Evolutionary conservation across 1,139 yeast species (phyloP).

Genomic region (Yamadazyma oceani): DNA sequence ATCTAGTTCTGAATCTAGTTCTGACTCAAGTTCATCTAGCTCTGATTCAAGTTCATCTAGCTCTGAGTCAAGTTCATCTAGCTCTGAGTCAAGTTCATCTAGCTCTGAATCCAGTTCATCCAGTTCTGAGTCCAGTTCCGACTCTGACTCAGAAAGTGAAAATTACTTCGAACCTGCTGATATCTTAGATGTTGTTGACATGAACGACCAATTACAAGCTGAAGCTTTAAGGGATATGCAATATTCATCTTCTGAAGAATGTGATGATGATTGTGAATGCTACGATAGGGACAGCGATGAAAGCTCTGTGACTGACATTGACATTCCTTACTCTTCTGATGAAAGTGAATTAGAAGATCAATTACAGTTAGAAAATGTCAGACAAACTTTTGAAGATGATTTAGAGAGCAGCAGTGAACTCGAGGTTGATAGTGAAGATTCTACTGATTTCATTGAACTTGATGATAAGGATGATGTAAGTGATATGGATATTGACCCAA

Average conservation of each 20-base stretch:
- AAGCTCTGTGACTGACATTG: constrained; percentile 25
- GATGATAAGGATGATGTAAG: constrained; percentile 23
- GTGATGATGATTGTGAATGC: constrained; percentile 17
- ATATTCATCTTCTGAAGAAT: constrained; percentile 3
- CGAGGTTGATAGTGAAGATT: constrained; percentile 24
- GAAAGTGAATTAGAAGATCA: constrained; percentile 35
- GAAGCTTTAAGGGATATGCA: constrained; percentile 23
- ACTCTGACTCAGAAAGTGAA: constrained; percentile 5
- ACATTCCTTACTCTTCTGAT: constrained; percentile 33
- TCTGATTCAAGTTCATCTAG: constrained; percentile 5
- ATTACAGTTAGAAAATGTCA: constrained; percentile 38
- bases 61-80: constrained; percentile 2
- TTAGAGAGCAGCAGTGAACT: constrained; percentile 36
- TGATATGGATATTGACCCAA: constrained; percentile 26
- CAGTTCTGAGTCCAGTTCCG: constrained; percentile 2
- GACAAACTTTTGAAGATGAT: constrained; percentile 40
- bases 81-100: constrained; percentile 4
- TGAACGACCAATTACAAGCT: constrained; percentile 38
- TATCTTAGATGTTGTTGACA: constrained; percentile 33
- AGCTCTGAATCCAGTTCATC: constrained; percentile 3
- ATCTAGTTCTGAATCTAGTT: constrained; percentile 17
- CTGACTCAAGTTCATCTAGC: constrained; percentile 8
- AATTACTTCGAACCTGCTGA: constrained; percentile 30
- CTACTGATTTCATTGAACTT: constrained; percentile 32
- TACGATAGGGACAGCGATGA: constrained; percentile 14